phyloP scores from a whole-genome alignment of 352 stramenopile species.

The Phytophthora sojae region DNA sequence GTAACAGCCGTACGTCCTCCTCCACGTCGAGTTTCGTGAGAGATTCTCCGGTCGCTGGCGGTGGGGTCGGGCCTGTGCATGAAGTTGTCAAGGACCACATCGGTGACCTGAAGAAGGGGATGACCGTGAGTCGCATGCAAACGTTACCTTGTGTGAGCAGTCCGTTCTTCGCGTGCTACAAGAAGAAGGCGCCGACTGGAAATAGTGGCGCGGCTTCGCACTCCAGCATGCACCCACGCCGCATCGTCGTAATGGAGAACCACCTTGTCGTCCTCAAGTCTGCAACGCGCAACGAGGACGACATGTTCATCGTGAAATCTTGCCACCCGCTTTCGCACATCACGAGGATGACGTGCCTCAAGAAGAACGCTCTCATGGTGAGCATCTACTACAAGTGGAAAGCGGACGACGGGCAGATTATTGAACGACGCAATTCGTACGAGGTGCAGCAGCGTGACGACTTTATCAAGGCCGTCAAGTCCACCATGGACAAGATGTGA shows the following conservation, averaged over 20 bases:
- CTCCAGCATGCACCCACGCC: constrained; percentile 61
- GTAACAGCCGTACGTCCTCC: constrained; percentile 52
- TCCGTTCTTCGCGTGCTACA: constrained; percentile 88
- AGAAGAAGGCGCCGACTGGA: constrained; percentile 67
- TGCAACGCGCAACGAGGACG: constrained; percentile 68
- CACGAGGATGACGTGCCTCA: constrained; percentile 87
- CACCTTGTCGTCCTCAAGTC: constrained; percentile 83
- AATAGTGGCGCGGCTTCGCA: constrained; percentile 16
- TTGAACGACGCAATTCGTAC: constrained; percentile 80
- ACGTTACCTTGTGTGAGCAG: constrained; percentile 76
- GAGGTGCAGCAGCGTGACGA: constrained; percentile 88
- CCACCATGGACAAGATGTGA: constrained; percentile 84
- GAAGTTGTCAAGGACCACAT: constrained; percentile 63
- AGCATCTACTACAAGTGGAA: constrained; percentile 91
- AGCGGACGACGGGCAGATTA: constrained; percentile 38
- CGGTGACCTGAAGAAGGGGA: constrained; percentile 64
- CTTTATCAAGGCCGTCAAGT: constrained; percentile 88
- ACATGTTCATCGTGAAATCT: constrained; percentile 82
- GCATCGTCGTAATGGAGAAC: constrained; percentile 74
- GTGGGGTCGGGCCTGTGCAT: constrained; percentile 43
- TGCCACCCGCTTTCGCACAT: constrained; percentile 78
- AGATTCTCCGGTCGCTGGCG: constrained; percentile 43
- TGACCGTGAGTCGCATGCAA: constrained; percentile 71
- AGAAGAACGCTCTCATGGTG: constrained; percentile 91
- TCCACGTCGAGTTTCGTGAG: constrained; percentile 51